These are phyloP conservation scores for Paecilomyces dactylethromorphus DNA, from an alignment of 2,329 filamentous ascomycete genomes.

Conservation along the genomic window DNA sequence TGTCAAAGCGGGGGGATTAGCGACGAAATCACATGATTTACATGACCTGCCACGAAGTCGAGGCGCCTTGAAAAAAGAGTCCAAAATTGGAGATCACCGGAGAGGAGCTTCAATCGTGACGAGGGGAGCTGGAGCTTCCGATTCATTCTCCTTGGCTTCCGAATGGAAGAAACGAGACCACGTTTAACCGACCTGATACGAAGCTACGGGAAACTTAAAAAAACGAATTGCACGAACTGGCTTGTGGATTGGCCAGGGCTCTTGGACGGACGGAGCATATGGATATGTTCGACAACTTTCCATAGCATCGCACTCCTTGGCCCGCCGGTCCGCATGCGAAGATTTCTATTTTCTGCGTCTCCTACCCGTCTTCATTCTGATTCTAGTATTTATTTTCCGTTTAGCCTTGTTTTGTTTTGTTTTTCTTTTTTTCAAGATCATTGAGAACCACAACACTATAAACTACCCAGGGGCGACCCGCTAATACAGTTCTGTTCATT, in stretches of 20 bases:
- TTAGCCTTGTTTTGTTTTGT: constrained; percentile 1
- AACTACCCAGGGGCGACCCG: constrained; percentile 29
- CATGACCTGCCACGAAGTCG: not conserved
- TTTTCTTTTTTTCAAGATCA: constrained; percentile 4
- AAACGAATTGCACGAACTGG: constrained; percentile 23
- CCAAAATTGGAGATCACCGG: not conserved
- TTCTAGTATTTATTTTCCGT: constrained; percentile 4
- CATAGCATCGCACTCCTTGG: not conserved
- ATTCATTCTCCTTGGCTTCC: constrained; percentile 2
- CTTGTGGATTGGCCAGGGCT: constrained; percentile 10
- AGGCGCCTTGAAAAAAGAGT: not conserved
- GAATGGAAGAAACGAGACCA: constrained; percentile 8
- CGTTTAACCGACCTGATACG: constrained; percentile 13
- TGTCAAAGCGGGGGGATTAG: not conserved
- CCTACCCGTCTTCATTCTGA: not conserved
- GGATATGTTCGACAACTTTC: not conserved
- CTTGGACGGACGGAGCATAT: not conserved
- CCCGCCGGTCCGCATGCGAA: not conserved
- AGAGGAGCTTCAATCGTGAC: not conserved
- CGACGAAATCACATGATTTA: constrained; percentile 1
- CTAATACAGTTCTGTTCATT: constrained; percentile 17
- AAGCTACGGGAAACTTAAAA: constrained; percentile 20
- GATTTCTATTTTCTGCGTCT: not conserved
- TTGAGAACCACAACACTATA: constrained; percentile 16
- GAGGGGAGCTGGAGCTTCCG: constrained; percentile 1